A percentile compares a stretch with the other conserved stretches of the same genome.
These are phyloP conservation scores for Spergularia bocconei DNA, from an alignment of 148 eudicot genomes.

Conservation along the genomic window DNA sequence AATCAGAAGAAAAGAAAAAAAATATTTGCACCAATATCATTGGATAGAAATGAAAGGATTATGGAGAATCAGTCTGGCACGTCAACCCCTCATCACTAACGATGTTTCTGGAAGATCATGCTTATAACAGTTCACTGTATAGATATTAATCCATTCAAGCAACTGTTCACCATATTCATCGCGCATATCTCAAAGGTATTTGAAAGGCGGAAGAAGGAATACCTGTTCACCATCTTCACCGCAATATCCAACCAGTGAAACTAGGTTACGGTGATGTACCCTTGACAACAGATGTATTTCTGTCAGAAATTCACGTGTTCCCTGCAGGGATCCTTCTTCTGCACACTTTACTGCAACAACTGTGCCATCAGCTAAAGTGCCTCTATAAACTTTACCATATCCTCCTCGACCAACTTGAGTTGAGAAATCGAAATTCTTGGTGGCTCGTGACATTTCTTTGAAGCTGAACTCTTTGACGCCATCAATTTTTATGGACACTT, in stretches of 20 bases:
- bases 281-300: constrained; percentile 85
- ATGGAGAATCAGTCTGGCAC: background rate
- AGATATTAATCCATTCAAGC: background rate
- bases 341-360: constrained; percentile 86
- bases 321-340: constrained; percentile 85
- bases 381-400: constrained; percentile 84
- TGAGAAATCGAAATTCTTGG: constrained; percentile 47
- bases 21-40: background rate
- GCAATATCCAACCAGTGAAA: constrained; percentile 77
- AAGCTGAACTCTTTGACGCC: constrained; percentile 74
- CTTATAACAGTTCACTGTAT: background rate
- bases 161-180: background rate
- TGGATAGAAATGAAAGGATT: background rate
- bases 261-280: constrained; percentile 82
- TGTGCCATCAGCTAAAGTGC: constrained; percentile 50
- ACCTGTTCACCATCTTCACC: constrained; percentile 84
- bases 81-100: background rate
- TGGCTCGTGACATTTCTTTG: constrained; percentile 65
- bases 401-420: constrained; percentile 89
- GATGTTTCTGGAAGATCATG: background rate
- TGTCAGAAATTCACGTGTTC: constrained; percentile 78
- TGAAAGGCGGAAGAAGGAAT: constrained; percentile 11
- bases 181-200: background rate
- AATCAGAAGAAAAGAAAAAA: constrained; percentile 8
- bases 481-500: constrained; percentile 60